phyloP scores from a whole-genome alignment of 1,139 yeast genomes.

The Candida glucosophila region DNA sequence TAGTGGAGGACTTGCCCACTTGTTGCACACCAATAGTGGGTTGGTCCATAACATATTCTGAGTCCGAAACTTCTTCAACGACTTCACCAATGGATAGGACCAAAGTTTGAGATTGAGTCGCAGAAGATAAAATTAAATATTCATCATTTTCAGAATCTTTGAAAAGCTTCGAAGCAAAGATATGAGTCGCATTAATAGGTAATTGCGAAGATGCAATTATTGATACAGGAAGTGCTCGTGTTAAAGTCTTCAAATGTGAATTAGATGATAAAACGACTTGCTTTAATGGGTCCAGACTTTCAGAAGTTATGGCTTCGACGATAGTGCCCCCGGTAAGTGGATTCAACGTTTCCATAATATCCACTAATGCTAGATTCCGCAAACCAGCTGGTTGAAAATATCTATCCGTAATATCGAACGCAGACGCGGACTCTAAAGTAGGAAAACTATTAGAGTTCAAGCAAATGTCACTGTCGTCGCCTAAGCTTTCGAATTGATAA shows the following conservation, averaged over 20 bases:
- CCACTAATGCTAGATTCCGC: slow-evolving; percentile 54
- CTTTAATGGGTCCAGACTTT: slow-evolving; percentile 26
- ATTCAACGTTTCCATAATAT: slow-evolving; percentile 43
- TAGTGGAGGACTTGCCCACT: slow-evolving; percentile 53
- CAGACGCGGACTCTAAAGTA: slow-evolving; percentile 2
- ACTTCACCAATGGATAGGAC: slow-evolving; percentile 73
- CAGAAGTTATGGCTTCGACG: slow-evolving; percentile 22
- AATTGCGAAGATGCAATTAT: slow-evolving; percentile 66
- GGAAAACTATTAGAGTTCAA: slow-evolving; percentile 10
- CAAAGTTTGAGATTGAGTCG: slow-evolving; percentile 49
- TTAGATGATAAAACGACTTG: slow-evolving; percentile 22
- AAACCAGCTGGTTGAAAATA: slow-evolving; percentile 21
- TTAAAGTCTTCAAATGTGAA: slow-evolving; percentile 41
- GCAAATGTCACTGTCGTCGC: slow-evolving; percentile 35
- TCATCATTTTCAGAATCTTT: slow-evolving; percentile 44
- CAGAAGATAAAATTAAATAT: slow-evolving; percentile 60
- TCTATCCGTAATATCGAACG: slow-evolving; percentile 1
- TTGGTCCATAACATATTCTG: slow-evolving; percentile 48
- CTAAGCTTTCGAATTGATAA: slow-evolving; percentile 74
- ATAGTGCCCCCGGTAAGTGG: slow-evolving; percentile 51
- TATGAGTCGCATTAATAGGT: slow-evolving; percentile 51
- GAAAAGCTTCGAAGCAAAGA: slow-evolving; percentile 51
- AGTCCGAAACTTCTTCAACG: slow-evolving; percentile 67
- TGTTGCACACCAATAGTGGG: slow-evolving; percentile 66
- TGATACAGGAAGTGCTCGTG: slow-evolving; percentile 54